Evolutionary conservation across 495 filamentous ascomycete genomes (phyloP).

Genomic region (Jackrogersella minutella): DNA sequence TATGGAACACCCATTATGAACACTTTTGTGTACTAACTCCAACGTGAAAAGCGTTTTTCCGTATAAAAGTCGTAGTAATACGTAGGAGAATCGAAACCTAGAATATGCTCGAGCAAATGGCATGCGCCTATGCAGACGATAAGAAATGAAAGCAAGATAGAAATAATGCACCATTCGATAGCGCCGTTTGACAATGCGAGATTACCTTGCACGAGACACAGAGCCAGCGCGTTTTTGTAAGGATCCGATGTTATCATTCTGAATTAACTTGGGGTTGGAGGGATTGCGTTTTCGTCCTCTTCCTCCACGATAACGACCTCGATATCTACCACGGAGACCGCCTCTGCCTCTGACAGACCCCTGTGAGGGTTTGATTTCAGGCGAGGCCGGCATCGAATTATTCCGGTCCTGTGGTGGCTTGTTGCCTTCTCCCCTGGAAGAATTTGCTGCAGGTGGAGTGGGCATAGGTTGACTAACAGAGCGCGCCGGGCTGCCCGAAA

Average conservation of each 20-base stretch:
- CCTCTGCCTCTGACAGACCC: constrained; percentile 34
- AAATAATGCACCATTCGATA: neutral
- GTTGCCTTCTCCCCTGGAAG: neutral
- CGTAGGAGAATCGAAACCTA: constrained; percentile 2
- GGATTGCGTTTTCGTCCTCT: constrained; percentile 34
- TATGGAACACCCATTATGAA: constrained; percentile 7
- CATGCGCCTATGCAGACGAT: neutral
- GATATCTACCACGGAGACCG: constrained; percentile 33
- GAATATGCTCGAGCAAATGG: constrained; percentile 12
- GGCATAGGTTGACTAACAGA: constrained; percentile 43
- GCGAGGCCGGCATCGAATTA: neutral
- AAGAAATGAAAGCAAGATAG: constrained; percentile 8
- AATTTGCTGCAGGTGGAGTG: constrained; percentile 20
- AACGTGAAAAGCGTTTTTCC: constrained; percentile 1
- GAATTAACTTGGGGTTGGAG: constrained; percentile 24
- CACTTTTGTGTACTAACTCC: constrained; percentile 7
- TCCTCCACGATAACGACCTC: constrained; percentile 41
- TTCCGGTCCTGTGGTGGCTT: constrained; percentile 1
- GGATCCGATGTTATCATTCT: neutral
- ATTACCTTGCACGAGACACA: constrained; percentile 15
- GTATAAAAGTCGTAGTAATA: constrained; percentile 6
- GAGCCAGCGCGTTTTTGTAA: constrained; percentile 21
- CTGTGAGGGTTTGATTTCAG: constrained; percentile 10
- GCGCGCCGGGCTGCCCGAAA: constrained; percentile 37
- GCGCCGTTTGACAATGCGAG: neutral